Conservation (phyloP, 2,329 filamentous ascomycete species). For the Monosporascus sp. region DNA sequence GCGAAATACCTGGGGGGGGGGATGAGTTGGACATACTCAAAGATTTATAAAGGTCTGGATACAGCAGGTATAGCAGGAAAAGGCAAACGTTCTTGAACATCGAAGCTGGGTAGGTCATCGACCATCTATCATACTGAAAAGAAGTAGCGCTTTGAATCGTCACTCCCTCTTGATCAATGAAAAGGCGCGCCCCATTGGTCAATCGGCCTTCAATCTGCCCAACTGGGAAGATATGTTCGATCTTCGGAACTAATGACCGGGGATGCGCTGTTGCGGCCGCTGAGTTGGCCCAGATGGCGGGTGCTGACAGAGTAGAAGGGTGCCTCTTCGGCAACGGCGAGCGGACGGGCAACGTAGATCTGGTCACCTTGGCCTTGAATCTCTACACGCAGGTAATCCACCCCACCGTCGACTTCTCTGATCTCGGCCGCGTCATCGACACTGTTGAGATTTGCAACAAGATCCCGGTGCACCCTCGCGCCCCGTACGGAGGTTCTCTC, state of each 20-base stretch:
- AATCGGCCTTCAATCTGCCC: too few species aligned
- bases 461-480: conserved; percentile 85
- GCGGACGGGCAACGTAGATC: conserved; percentile 89
- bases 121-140: too few species aligned
- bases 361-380: conserved; percentile 88
- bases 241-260: conserved; percentile 69
- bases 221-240: too few species aligned
- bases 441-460: conserved; percentile 90
- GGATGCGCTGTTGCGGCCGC: conserved; percentile 86
- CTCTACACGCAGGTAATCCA: conserved; percentile 90
- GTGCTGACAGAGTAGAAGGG: conserved; percentile 89
- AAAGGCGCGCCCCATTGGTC: too few species aligned
- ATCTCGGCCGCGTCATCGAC: conserved; percentile 80
- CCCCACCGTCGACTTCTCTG: conserved; percentile 84
- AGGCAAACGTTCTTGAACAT: too few species aligned
- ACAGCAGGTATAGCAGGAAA: too few species aligned
- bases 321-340: conserved; percentile 94
- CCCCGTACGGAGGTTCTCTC: conserved; percentile 85
- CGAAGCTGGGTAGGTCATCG: too few species aligned
- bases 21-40: too few species aligned
- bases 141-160: too few species aligned
- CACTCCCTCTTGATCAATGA: too few species aligned
- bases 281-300: conserved; percentile 93
- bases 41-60: too few species aligned
- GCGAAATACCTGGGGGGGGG: too few species aligned